phyloP scores from a whole-genome alignment of 2,329 filamentous ascomycete genomes.

The Pseudocercospora macadamiae region DNA sequence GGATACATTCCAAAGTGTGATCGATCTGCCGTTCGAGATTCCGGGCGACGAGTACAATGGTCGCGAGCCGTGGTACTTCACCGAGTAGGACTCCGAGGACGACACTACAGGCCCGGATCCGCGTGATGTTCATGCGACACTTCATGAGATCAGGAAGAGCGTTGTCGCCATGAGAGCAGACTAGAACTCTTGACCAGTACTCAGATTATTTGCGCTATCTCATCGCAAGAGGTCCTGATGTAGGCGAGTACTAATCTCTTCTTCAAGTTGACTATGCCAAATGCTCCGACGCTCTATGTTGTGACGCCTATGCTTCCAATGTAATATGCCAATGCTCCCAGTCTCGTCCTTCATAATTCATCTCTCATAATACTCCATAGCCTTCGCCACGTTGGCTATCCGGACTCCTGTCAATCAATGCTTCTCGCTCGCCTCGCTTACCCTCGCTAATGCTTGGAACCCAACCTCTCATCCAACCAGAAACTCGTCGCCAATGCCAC shows the following conservation, averaged over 20 bases:
- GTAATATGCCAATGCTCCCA: not conserved
- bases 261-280: not conserved
- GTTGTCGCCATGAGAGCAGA: not conserved
- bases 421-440: slow-evolving; percentile 23
- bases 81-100: slow-evolving; percentile 21
- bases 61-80: slow-evolving; percentile 51
- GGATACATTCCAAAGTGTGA: slow-evolving; percentile 55
- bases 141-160: not conserved
- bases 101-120: not conserved
- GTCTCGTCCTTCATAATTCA: slow-evolving; percentile 2
- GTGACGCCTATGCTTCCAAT: not conserved
- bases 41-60: slow-evolving; percentile 58
- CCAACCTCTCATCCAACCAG: slow-evolving; percentile 69
- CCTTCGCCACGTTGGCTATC: slow-evolving; percentile 20
- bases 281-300: not conserved
- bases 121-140: not conserved
- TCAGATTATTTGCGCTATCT: not conserved
- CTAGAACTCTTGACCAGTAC: not conserved
- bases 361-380: slow-evolving; percentile 27
- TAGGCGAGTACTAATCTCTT: not conserved
- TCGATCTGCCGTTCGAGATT: slow-evolving; percentile 67
- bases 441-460: slow-evolving; percentile 55
- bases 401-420: slow-evolving; percentile 20
- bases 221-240: not conserved
- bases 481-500: slow-evolving; percentile 59